A percentile compares a stretch with the other conserved stretches of the same genome.
Evolutionary conservation across 2,329 filamentous ascomycete species (phyloP).

Genomic region (Fusarium musae): DNA sequence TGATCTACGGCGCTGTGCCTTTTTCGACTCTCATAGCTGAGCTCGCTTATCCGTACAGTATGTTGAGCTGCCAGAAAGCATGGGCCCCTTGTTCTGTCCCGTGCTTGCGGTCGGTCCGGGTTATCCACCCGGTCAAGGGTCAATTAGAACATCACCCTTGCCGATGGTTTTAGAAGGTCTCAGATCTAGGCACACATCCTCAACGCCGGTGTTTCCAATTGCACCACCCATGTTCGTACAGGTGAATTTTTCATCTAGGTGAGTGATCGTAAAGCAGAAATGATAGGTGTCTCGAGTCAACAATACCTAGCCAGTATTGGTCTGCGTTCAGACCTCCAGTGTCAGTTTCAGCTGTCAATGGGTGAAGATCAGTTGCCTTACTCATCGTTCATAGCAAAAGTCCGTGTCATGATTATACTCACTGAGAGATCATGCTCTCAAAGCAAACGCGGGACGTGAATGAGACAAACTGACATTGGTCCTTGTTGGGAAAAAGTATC

Average conservation of each 20-base stretch:
- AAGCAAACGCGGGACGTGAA: not conserved
- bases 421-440: not conserved
- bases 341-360: conserved; percentile 3
- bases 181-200: conserved; percentile 27
- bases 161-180: conserved; percentile 19
- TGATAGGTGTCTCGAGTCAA: not conserved
- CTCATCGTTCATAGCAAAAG: not conserved
- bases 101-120: conserved; percentile 34
- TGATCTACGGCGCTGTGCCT: conserved; percentile 19
- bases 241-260: not conserved
- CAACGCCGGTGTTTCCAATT: conserved; percentile 40
- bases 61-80: conserved; percentile 1
- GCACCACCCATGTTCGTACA: conserved; percentile 8
- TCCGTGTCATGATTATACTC: not conserved
- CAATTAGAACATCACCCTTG: conserved; percentile 23
- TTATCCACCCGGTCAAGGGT: conserved; percentile 36
- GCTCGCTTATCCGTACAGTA: conserved; percentile 15
- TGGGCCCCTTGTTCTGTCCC: conserved; percentile 26
- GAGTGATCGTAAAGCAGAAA: not conserved
- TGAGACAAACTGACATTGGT: not conserved
- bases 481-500: not conserved
- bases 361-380: not conserved
- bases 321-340: not conserved
- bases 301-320: not conserved
- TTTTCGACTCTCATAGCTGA: conserved; percentile 26